Percentiles rank a stretch among this genome's conserved stretches.
phyloP scores from a whole-genome alignment of 1,139 yeast species.

The Magnusiomyces sp. region DNA sequence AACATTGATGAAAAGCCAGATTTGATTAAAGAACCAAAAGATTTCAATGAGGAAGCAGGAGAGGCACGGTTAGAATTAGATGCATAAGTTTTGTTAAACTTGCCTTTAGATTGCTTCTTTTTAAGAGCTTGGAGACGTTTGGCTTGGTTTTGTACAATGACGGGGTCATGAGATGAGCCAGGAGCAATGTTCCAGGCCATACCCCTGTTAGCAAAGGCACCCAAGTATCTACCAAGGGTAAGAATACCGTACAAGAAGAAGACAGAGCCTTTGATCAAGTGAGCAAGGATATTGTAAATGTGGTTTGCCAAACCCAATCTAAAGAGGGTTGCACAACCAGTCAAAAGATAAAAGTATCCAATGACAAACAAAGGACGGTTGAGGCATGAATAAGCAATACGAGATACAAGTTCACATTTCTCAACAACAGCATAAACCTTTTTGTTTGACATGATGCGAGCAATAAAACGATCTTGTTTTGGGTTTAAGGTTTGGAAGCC shows the following conservation, averaged over 20 bases:
- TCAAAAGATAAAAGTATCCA: slow-evolving; percentile 51
- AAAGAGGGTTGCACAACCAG: slow-evolving; percentile 71
- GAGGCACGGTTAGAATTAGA: background rate
- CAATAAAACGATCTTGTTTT: slow-evolving; percentile 19
- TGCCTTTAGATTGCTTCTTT: background rate
- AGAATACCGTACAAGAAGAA: slow-evolving; percentile 68
- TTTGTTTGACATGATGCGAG: slow-evolving; percentile 23
- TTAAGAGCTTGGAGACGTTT: slow-evolving; percentile 1
- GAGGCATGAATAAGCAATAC: slow-evolving; percentile 42
- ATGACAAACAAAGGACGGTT: slow-evolving; percentile 62
- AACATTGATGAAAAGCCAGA: background rate
- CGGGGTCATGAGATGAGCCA: slow-evolving; percentile 15
- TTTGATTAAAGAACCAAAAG: background rate
- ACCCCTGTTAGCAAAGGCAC: slow-evolving; percentile 65
- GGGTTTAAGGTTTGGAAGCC: slow-evolving; percentile 6
- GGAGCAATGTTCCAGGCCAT: slow-evolving; percentile 82
- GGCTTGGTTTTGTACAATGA: background rate
- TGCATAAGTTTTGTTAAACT: background rate
- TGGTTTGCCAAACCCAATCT: slow-evolving; percentile 56
- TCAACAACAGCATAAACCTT: slow-evolving; percentile 30
- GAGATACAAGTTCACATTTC: slow-evolving; percentile 34
- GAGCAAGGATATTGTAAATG: slow-evolving; percentile 82
- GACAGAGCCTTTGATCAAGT: slow-evolving; percentile 92
- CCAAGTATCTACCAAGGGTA: slow-evolving; percentile 76
- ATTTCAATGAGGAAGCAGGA: background rate